Evolutionary conservation across 495 filamentous ascomycete genomes (phyloP), one percentile per base, ranked within the genome.

Genomic region (Tuber aestivum): DNA sequence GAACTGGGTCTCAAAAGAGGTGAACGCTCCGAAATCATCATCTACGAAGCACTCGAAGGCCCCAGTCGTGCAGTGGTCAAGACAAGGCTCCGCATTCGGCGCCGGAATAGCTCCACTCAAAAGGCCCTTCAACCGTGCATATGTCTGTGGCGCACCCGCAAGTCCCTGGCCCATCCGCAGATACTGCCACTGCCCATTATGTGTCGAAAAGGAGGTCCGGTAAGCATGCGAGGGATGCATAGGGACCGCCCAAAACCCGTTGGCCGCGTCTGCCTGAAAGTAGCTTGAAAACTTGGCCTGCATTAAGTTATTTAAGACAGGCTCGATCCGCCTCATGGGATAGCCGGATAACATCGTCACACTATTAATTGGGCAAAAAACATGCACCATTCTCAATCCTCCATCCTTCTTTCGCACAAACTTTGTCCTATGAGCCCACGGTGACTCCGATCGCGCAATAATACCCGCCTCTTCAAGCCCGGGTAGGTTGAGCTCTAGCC

Each of bases 131-230:
- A n/a, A n/a, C n/a, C n/a, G n/a, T n/a, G n/a, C n/a, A n/a, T n/a
- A n/a, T n/a, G n/a, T n/a, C n/a, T n/a, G n/a, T n/a, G n/a, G n/a
- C n/a, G n/a, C n/a, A n/a, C n/a, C n/a, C n/a, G n/a, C n/a, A n/a
- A n/a, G n/a, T n/a, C n/a, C n/a, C n/a, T n/a, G n/a, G n/a, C n/a
- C n/a, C n/a, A n/a, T n/a, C n/a, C n/a, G n/a, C n/a, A 70, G 9
- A 32, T 72, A 72, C 40, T 70, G 61, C 35, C 48, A 75, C 42
- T 78, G 73, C 0, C 73, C 70, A 18, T 72, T 69, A 2, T 35
- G 69, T 6, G 73, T 73, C 56, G 72, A 75, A 41, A 78, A 78
- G 0, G 76, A 73, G 3, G 70, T 78, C 42, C 72, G 70, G 18
- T 78, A 78, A 0, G 69, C 70, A 69, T 78, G 48, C 9, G 44